phyloP scores from a whole-genome alignment of 2,329 filamentous ascomycete species.

The Chaetothyriales sp. region DNA sequence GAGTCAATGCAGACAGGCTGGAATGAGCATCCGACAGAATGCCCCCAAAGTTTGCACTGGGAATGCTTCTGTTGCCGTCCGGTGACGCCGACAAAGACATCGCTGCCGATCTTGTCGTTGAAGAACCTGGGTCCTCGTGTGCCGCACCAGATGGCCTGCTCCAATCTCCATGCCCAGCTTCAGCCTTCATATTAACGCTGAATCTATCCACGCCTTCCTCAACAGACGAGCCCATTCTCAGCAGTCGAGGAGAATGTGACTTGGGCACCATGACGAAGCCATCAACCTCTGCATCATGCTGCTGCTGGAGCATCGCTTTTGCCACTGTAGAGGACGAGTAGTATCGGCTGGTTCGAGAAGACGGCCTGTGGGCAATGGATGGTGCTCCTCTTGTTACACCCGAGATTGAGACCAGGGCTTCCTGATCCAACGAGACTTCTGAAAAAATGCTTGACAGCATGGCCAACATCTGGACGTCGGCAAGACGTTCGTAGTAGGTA shows the following conservation, averaged over 20 bases:
- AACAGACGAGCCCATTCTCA: background rate
- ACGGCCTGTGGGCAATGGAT: background rate
- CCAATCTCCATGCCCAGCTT: background rate
- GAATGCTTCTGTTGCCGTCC: slow-evolving; percentile 11
- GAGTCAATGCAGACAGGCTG: slow-evolving; percentile 15
- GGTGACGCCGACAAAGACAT: slow-evolving; percentile 16
- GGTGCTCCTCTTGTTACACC: background rate
- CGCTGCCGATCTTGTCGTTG: slow-evolving; percentile 3
- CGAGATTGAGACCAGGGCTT: background rate
- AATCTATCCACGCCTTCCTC: background rate
- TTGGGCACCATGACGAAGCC: background rate
- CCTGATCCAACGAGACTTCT: background rate
- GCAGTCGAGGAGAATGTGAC: background rate
- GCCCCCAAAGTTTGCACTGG: slow-evolving; percentile 6
- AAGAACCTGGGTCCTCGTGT: background rate
- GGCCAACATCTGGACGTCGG: slow-evolving; percentile 52
- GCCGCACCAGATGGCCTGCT: background rate
- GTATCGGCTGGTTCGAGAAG: slow-evolving; percentile 3
- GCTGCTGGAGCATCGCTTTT: slow-evolving; percentile 7
- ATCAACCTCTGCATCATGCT: slow-evolving; percentile 2
- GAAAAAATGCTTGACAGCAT: slow-evolving; percentile 45
- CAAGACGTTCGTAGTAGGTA: slow-evolving; percentile 42
- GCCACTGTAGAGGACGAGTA: slow-evolving; percentile 10
- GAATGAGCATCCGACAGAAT: slow-evolving; percentile 11
- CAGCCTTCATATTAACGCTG: background rate